These are phyloP conservation scores for Ogataea glucozyma DNA, from an alignment of 805 yeast species.

Conservation along the genomic window DNA sequence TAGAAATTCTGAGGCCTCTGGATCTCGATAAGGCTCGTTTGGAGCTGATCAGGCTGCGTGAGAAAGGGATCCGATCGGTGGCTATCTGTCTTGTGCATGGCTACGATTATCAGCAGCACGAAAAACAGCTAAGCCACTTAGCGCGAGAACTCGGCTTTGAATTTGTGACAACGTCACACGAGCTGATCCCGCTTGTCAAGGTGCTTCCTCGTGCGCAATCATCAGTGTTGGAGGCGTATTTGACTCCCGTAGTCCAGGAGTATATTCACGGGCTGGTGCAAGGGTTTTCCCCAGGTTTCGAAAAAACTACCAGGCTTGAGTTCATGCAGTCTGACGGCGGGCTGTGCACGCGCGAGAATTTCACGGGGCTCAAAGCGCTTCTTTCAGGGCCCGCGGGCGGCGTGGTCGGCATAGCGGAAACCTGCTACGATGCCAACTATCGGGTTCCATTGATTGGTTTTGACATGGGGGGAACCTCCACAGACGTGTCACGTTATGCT, in stretches of 20 bases:
- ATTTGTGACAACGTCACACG: constrained; percentile 36
- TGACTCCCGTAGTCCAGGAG: constrained; percentile 41
- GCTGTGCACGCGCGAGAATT: constrained; percentile 50
- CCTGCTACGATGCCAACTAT: constrained; percentile 43
- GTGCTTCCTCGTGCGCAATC: constrained; percentile 42
- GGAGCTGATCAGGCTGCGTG: constrained; percentile 27
- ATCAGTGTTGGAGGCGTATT: constrained; percentile 42
- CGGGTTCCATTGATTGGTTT: constrained; percentile 32
- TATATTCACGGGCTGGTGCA: constrained; percentile 39
- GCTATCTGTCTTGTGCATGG: constrained; percentile 40
- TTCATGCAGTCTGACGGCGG: constrained; percentile 64
- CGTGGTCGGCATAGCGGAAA: constrained; percentile 55
- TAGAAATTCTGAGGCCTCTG: constrained; percentile 37
- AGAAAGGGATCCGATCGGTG: constrained; percentile 33
- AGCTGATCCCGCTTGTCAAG: constrained; percentile 39
- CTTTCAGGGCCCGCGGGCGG: constrained; percentile 65
- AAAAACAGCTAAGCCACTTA: constrained; percentile 32
- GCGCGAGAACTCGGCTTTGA: constrained; percentile 52
- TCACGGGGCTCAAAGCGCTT: constrained; percentile 53
- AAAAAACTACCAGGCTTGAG: constrained; percentile 38
- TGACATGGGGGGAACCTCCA: constrained; percentile 41
- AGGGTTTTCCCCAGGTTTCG: constrained; percentile 37
- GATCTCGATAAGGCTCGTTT: constrained; percentile 22
- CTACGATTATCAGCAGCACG: constrained; percentile 40
- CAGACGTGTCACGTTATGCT: constrained; percentile 36